Evolutionary conservation across 495 filamentous ascomycete genomes (phyloP).

Genomic region (Thermochaetoides thermophila): DNA sequence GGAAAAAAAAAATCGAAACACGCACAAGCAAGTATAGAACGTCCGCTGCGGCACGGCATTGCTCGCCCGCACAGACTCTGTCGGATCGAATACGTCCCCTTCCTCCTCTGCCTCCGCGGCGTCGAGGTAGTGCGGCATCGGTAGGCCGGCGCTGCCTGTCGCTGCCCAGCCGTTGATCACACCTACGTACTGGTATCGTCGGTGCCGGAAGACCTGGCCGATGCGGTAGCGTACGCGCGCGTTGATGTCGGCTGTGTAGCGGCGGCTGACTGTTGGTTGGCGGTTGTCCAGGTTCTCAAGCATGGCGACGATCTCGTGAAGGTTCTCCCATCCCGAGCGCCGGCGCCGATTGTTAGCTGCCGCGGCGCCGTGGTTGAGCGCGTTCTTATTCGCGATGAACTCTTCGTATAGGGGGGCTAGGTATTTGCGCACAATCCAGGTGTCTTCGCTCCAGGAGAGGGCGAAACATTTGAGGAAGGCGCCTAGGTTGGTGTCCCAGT

Average conservation of each 20-base stretch:
- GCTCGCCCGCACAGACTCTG: constrained; percentile 24
- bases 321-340: constrained; percentile 12
- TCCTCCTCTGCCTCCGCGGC: constrained; percentile 29
- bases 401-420: constrained; percentile 42
- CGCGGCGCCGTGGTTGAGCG: background rate
- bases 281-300: constrained; percentile 47
- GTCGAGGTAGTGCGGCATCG: constrained; percentile 20
- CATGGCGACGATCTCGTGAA: constrained; percentile 36
- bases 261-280: constrained; percentile 37
- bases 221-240: constrained; percentile 49
- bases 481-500: constrained; percentile 36
- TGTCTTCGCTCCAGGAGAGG: constrained; percentile 54
- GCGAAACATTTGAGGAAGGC: constrained; percentile 51
- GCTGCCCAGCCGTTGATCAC: constrained; percentile 80
- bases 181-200: constrained; percentile 62
- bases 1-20: constrained; percentile 10
- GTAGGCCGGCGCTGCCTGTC: constrained; percentile 17
- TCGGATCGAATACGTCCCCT: constrained; percentile 41
- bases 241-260: constrained; percentile 26
- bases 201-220: constrained; percentile 75
- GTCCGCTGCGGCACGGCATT: constrained; percentile 39
- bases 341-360: constrained; percentile 7
- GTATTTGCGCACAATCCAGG: constrained; percentile 48
- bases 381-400: constrained; percentile 9
- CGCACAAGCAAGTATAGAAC: constrained; percentile 77